Percentiles rank a stretch among this genome's conserved stretches.
These are phyloP conservation scores for Adiantum capillusveneris DNA, from an alignment of 75 land plant genomes.

Conservation along the genomic window DNA sequence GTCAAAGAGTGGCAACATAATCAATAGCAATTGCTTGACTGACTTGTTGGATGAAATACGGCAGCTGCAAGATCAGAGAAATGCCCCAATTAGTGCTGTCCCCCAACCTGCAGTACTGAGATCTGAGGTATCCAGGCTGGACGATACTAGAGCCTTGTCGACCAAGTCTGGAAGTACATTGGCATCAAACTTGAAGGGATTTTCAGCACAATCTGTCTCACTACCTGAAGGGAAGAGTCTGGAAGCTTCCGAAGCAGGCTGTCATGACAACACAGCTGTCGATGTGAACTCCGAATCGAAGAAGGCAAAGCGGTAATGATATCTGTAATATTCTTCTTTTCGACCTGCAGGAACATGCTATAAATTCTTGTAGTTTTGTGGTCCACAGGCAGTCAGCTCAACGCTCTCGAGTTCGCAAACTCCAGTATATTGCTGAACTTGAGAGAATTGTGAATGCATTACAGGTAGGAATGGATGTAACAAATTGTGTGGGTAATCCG, in stretches of 20 bases:
- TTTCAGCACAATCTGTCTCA: not conserved
- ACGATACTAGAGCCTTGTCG: not conserved
- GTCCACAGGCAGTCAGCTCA: conserved; percentile 37
- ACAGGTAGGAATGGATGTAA: conserved; percentile 16
- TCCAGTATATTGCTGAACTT: conserved; percentile 37
- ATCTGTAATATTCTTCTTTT: not conserved
- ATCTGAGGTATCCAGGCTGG: not conserved
- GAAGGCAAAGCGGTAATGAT: conserved; percentile 24
- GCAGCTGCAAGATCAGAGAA: not conserved
- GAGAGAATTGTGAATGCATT: conserved; percentile 30
- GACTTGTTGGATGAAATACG: not conserved
- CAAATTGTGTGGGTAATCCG: not conserved
- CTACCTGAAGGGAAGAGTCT: not conserved
- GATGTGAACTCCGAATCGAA: conserved; percentile 28
- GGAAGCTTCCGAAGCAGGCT: not conserved
- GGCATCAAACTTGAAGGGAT: not conserved
- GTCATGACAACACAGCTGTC: not conserved
- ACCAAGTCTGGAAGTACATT: too few relatives aligned
- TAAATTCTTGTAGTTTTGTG: conserved; percentile 13
- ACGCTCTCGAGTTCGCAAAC: conserved; percentile 36
- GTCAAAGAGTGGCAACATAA: not conserved
- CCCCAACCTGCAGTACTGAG: not conserved
- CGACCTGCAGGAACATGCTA: not conserved
- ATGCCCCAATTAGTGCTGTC: not conserved
- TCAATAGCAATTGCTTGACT: not conserved